Evolutionary conservation across 73 alveolate genomes (phyloP).

Genomic region (Paramecium tetraurelia): DNA sequence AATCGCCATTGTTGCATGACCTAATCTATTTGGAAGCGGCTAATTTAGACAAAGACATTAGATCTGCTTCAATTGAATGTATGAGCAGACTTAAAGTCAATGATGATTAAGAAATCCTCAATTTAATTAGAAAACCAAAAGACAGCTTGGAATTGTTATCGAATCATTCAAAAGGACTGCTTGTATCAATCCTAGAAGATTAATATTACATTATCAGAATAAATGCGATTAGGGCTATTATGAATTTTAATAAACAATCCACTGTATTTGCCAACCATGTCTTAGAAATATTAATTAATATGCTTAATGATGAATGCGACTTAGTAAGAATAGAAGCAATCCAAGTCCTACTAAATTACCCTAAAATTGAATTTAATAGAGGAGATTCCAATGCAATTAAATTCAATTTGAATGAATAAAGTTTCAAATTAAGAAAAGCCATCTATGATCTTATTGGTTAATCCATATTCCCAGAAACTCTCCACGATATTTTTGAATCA

Average conservation of each 20-base stretch:
- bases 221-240: background rate
- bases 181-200: slow-evolving; percentile 1
- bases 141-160: background rate
- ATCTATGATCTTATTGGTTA: background rate
- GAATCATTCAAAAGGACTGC: background rate
- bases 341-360: background rate
- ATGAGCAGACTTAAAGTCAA: background rate
- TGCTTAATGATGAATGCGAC: slow-evolving; percentile 31
- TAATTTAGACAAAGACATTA: slow-evolving; percentile 11
- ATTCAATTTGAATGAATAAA: slow-evolving; percentile 5
- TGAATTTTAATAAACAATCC: background rate
- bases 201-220: background rate
- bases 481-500: background rate
- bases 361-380: background rate
- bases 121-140: background rate
- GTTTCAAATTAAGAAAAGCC: background rate
- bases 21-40: background rate
- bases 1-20: background rate
- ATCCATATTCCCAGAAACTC: background rate
- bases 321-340: slow-evolving; percentile 28
- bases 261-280: background rate
- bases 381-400: background rate
- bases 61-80: background rate
- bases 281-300: background rate
- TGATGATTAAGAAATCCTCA: background rate